Conservation (phyloP, 345 rosid genomes). For the Pistacia atlantica region DNA sequence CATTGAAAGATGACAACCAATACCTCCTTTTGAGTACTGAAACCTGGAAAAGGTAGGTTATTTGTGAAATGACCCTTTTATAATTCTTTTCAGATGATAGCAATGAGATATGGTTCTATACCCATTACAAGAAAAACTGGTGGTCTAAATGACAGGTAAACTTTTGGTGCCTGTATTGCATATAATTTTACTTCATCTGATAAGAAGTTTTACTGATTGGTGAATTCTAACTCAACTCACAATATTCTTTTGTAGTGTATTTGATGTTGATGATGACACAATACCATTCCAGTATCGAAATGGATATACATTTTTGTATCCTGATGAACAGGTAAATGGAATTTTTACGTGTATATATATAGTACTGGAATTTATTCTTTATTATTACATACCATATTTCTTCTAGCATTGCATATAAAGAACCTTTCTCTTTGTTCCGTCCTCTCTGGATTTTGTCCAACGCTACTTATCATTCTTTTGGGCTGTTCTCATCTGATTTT, state of each 20-base stretch:
- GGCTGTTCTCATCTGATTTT: not conserved
- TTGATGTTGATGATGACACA: slow-evolving; percentile 79
- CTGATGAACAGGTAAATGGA: slow-evolving; percentile 74
- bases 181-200: not conserved
- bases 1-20: not conserved
- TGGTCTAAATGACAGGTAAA: slow-evolving; percentile 89
- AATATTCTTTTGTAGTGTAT: slow-evolving; percentile 53
- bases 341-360: not conserved
- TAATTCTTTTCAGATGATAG: slow-evolving; percentile 69
- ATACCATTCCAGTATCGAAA: slow-evolving; percentile 69
- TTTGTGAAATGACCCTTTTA: not conserved
- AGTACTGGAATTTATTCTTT: not conserved
- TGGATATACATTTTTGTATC: slow-evolving; percentile 69
- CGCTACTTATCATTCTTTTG: not conserved
- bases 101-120: slow-evolving; percentile 90
- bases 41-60: slow-evolving; percentile 9
- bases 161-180: slow-evolving; percentile 10
- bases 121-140: slow-evolving; percentile 92
- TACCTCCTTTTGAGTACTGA: not conserved
- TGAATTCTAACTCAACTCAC: slow-evolving; percentile 13
- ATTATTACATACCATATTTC: not conserved
- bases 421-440: not conserved
- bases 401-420: not conserved
- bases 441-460: not conserved
- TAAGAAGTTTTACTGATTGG: slow-evolving; percentile 13